Evolutionary conservation across 805 yeast species (phyloP).

Genomic region (Myxozyma melibiosi): DNA sequence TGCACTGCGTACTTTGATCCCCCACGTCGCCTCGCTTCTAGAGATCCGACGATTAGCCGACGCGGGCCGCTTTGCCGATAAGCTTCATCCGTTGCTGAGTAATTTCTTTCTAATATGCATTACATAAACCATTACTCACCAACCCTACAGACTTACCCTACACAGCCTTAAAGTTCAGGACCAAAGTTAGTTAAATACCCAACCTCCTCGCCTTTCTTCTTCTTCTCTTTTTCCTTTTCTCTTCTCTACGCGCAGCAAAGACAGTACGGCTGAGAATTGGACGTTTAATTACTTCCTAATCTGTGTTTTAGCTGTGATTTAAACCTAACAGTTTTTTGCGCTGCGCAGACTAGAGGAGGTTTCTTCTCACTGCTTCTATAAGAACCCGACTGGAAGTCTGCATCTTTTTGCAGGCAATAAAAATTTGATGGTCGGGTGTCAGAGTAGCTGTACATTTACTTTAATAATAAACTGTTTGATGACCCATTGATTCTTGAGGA

Average conservation of each 20-base stretch:
- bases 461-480: too few species aligned
- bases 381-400: constrained; percentile 35
- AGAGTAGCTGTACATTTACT: constrained; percentile 32
- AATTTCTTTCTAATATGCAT: too few species aligned
- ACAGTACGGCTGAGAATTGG: constrained; percentile 23
- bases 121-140: too few species aligned
- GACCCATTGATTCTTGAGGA: not conserved
- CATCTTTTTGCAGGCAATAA: not conserved
- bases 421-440: constrained; percentile 36
- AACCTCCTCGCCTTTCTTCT: not conserved
- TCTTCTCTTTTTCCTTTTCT: constrained; percentile 5
- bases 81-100: too few species aligned
- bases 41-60: too few species aligned
- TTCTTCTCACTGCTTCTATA: constrained; percentile 13
- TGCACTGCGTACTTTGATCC: too few species aligned
- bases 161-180: not conserved
- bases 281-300: constrained; percentile 11
- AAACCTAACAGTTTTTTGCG: not conserved
- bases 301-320: constrained; percentile 7
- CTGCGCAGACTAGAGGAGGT: constrained; percentile 23
- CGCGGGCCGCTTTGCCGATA: too few species aligned
- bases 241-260: constrained; percentile 27
- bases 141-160: not conserved
- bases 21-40: too few species aligned
- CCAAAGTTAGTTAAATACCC: too few species aligned